Percentiles rank a stretch among this genome's conserved stretches.
Evolutionary conservation across 2,329 filamentous ascomycete species (phyloP).

Genomic region (Aspergillus chevalieri): DNA sequence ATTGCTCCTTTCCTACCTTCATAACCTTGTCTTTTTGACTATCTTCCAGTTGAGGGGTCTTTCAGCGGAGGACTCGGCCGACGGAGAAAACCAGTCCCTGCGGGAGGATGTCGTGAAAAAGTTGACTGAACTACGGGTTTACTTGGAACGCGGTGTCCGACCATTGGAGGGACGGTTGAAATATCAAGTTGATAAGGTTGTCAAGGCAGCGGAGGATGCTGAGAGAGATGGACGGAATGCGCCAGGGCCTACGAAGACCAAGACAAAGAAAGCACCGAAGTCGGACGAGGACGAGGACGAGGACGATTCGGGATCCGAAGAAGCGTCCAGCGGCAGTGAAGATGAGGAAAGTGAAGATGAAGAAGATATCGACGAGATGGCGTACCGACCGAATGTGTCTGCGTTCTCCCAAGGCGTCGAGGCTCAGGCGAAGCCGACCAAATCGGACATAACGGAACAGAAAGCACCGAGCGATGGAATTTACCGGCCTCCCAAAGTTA

Average conservation of each 20-base stretch:
- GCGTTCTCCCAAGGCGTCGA: slow-evolving; percentile 39
- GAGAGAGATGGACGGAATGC: slow-evolving; percentile 25
- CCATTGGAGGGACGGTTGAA: slow-evolving; percentile 85
- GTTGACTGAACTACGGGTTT: slow-evolving; percentile 84
- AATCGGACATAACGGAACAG: slow-evolving; percentile 18
- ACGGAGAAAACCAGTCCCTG: slow-evolving; percentile 35
- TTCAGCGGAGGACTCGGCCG: slow-evolving; percentile 20
- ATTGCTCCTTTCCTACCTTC: slow-evolving; percentile 89
- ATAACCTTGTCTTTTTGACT: slow-evolving; percentile 85
- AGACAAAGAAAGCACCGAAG: slow-evolving; percentile 23
- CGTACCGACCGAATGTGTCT: slow-evolving; percentile 56
- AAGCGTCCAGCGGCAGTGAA: slow-evolving; percentile 20
- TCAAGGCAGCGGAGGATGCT: slow-evolving; percentile 67
- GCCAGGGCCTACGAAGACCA: slow-evolving; percentile 21
- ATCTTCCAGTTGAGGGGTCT: slow-evolving; percentile 67
- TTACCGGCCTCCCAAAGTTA: slow-evolving; percentile 83
- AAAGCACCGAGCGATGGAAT: slow-evolving; percentile 54
- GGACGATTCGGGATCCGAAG: slow-evolving; percentile 19
- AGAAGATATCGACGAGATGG: slow-evolving; percentile 52
- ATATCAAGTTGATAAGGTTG: slow-evolving; percentile 92
- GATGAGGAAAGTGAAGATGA: slow-evolving; percentile 22
- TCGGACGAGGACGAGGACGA: slow-evolving; percentile 25
- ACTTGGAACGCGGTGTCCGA: slow-evolving; percentile 84
- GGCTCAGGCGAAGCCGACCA: slow-evolving; percentile 21
- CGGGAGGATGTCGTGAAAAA: slow-evolving; percentile 71